phyloP scores from a whole-genome alignment of 2,329 filamentous ascomycete species.

The Aspergillus viridinutans region DNA sequence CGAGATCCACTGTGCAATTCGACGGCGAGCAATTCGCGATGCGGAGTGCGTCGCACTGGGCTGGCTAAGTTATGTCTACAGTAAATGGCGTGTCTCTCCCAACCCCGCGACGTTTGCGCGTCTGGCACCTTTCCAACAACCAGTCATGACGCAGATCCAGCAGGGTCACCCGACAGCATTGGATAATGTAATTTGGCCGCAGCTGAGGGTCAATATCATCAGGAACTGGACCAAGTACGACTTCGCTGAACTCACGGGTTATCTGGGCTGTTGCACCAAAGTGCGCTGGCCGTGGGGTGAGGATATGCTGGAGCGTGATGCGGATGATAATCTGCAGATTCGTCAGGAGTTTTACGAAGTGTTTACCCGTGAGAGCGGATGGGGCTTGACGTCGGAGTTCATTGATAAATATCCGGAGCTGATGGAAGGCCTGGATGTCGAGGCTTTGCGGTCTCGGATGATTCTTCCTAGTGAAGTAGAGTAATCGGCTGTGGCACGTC shows the following conservation, averaged over 20 bases:
- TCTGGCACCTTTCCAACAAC: background rate
- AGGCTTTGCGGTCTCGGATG: background rate
- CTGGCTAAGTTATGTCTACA: slow-evolving; percentile 3
- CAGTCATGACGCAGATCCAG: background rate
- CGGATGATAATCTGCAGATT: slow-evolving; percentile 6
- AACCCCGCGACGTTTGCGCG: background rate
- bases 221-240: slow-evolving; percentile 3
- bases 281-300: slow-evolving; percentile 13
- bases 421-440: slow-evolving; percentile 7
- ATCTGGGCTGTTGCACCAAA: slow-evolving; percentile 7
- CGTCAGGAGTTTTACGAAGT: slow-evolving; percentile 7
- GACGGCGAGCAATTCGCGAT: background rate
- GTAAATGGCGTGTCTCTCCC: slow-evolving; percentile 3
- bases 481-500: background rate
- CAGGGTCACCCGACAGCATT: background rate
- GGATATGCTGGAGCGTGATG: slow-evolving; percentile 9
- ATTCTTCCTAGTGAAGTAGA: background rate
- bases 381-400: slow-evolving; percentile 7
- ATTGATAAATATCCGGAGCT: slow-evolving; percentile 7
- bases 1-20: slow-evolving; percentile 1
- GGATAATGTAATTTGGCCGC: slow-evolving; percentile 3
- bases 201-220: slow-evolving; percentile 6
- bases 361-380: slow-evolving; percentile 7
- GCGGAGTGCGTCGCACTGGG: slow-evolving; percentile 5
- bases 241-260: slow-evolving; percentile 4